These are phyloP conservation scores for Xylariaceae sp. DNA, from an alignment of 2,329 filamentous ascomycete genomes.

Conservation along the genomic window DNA sequence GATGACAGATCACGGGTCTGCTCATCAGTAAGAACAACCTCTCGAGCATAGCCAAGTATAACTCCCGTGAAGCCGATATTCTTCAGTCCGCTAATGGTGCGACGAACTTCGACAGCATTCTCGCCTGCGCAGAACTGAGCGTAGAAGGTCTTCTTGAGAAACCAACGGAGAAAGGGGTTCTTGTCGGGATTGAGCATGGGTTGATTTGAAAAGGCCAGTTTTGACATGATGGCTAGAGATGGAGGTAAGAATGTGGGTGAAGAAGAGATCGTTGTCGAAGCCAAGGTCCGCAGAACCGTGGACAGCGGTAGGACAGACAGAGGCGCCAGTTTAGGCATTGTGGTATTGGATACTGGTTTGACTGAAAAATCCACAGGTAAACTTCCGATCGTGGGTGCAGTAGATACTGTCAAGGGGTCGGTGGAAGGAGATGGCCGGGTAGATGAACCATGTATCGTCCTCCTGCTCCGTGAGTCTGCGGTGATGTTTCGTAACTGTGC, in stretches of 20 bases:
- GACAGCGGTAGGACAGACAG: constrained; percentile 64
- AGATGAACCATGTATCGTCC: constrained; percentile 26
- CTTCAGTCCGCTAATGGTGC: constrained; percentile 63
- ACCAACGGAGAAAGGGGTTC: constrained; percentile 65
- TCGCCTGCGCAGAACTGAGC: constrained; percentile 88
- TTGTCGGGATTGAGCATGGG: constrained; percentile 67
- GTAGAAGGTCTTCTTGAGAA: constrained; percentile 82
- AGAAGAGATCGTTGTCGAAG: constrained; percentile 66
- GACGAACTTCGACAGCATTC: constrained; percentile 61
- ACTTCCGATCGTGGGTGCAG: constrained; percentile 13
- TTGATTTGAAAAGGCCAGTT: constrained; percentile 65
- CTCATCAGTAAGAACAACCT: constrained; percentile 66
- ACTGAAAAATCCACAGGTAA: constrained; percentile 17
- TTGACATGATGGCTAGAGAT: constrained; percentile 63
- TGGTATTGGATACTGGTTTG: constrained; percentile 15
- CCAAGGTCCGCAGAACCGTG: constrained; percentile 64
- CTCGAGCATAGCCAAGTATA: constrained; percentile 78
- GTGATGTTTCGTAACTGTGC: constrained; percentile 14
- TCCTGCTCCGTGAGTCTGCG: constrained; percentile 15
- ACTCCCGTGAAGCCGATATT: constrained; percentile 76
- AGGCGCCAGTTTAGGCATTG: constrained; percentile 33
- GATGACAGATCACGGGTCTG: constrained; percentile 44
- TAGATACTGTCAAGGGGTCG: constrained; percentile 17
- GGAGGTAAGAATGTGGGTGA: constrained; percentile 65
- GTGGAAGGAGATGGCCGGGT: constrained; percentile 18